Conservation (phyloP, 495 filamentous ascomycete genomes). For the Niebla homalea region DNA sequence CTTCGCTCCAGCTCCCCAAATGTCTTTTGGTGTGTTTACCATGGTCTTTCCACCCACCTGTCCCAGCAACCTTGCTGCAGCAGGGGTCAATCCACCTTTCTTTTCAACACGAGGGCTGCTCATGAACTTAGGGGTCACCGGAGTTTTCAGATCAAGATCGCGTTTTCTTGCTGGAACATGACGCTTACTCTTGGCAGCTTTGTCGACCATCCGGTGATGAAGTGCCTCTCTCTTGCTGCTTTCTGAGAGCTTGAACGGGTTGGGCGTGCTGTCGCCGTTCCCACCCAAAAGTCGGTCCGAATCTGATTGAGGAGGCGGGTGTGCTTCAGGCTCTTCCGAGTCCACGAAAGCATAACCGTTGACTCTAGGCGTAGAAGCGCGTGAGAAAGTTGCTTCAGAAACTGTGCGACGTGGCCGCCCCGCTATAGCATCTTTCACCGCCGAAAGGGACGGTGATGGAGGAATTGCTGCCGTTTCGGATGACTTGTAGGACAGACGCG, state of each 20-base stretch:
- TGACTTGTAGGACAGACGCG: constrained; percentile 40
- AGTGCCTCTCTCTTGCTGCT: constrained; percentile 67
- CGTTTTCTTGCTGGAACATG: constrained; percentile 32
- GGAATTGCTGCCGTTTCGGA: constrained; percentile 33
- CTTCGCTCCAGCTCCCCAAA: constrained; percentile 28
- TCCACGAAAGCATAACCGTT: constrained; percentile 93
- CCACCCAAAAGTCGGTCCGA: constrained; percentile 32
- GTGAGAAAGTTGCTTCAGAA: constrained; percentile 51
- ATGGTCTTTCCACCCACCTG: constrained; percentile 42
- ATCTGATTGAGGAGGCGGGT: constrained; percentile 9
- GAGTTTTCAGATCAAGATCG: constrained; percentile 33
- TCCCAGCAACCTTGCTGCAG: constrained; percentile 63
- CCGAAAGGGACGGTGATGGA: constrained; percentile 68
- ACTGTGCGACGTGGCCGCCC: constrained; percentile 51
- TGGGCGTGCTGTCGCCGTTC: constrained; percentile 47
- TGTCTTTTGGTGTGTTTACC: constrained; percentile 14
- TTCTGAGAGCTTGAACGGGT: constrained; percentile 72
- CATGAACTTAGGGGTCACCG: constrained; percentile 54
- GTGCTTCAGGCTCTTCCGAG: constrained; percentile 47
- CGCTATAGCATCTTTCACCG: constrained; percentile 75
- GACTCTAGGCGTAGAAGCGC: constrained; percentile 74
- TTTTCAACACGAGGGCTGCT: constrained; percentile 52
- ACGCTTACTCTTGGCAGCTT: constrained; percentile 59
- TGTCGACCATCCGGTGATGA: constrained; percentile 85
- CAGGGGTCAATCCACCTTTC: constrained; percentile 47